phyloP scores from a whole-genome alignment of 805 yeast species.

The Suhomyces prunicola region DNA sequence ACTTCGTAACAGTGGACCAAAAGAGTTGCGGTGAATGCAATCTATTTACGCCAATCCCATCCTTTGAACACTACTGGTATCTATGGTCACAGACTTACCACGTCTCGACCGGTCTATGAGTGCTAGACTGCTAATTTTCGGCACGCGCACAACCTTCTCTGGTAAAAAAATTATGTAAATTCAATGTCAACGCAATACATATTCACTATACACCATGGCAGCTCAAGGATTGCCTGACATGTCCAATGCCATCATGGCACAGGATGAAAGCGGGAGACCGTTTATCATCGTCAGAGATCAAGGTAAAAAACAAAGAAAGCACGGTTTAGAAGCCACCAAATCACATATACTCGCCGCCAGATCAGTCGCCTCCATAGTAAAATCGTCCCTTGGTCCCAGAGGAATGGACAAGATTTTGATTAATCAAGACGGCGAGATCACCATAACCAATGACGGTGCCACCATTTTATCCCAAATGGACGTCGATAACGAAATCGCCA shows the following conservation, averaged over 20 bases:
- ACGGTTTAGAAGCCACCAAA: conserved; percentile 50
- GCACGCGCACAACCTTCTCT: background rate
- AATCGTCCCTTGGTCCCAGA: conserved; percentile 93
- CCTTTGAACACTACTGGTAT: no score
- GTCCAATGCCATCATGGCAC: conserved; percentile 98
- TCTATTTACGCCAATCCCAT: no score
- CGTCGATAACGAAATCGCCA: conserved; percentile 92
- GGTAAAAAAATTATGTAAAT: background rate
- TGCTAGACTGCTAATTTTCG: no score
- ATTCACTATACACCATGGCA: conserved; percentile 7
- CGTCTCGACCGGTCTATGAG: no score
- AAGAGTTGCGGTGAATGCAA: no score
- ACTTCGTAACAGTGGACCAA: no score
- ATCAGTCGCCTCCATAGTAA: conserved; percentile 88
- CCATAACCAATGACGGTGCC: conserved; percentile 98
- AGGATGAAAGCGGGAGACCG: conserved; percentile 99
- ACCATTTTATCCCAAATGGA: conserved; percentile 96
- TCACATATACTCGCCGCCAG: conserved; percentile 93
- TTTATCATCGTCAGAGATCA: conserved; percentile 92
- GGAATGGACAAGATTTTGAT: conserved; percentile 96
- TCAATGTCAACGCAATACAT: background rate
- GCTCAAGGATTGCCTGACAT: conserved; percentile 68
- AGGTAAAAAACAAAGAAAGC: conserved; percentile 67
- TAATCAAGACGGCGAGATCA: conserved; percentile 95
- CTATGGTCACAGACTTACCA: no score